Evolutionary conservation across 1,284 basidiomycete species (phyloP).

Genomic region (Peniophora sp.): DNA sequence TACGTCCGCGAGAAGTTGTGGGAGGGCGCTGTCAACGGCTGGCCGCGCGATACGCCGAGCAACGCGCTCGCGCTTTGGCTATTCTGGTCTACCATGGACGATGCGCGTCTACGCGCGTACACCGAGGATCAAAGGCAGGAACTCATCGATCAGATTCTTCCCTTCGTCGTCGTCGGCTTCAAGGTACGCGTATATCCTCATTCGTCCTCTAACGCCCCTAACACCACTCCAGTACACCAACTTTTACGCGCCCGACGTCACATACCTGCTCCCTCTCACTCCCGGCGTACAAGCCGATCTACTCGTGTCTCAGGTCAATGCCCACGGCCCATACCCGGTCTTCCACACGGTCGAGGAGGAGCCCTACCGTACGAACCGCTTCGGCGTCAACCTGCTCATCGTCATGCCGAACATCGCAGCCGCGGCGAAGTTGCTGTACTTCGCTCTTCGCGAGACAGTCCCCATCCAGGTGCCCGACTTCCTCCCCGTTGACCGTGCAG

Average conservation of each 20-base stretch:
- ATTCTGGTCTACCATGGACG: slow-evolving; percentile 50
- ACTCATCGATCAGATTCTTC: slow-evolving; percentile 44
- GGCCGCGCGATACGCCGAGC: slow-evolving; percentile 44
- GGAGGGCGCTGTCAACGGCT: slow-evolving; percentile 35
- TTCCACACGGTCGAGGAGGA: slow-evolving; percentile 33
- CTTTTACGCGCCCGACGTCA: slow-evolving; percentile 51
- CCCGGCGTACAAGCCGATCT: slow-evolving; percentile 13
- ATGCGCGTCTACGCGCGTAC: slow-evolving; percentile 32
- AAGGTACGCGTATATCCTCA: neutral
- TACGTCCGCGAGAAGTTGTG: slow-evolving; percentile 40
- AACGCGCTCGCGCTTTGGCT: slow-evolving; percentile 57
- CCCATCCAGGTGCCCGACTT: slow-evolving; percentile 36
- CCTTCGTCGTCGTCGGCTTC: slow-evolving; percentile 35
- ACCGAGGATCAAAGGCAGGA: slow-evolving; percentile 27
- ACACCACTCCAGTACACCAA: slow-evolving; percentile 37
- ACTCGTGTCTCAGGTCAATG: slow-evolving; percentile 35
- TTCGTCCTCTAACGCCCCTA: neutral
- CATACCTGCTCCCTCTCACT: slow-evolving; percentile 45
- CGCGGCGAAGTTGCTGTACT: slow-evolving; percentile 57
- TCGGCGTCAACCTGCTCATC: slow-evolving; percentile 29
- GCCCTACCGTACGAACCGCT: slow-evolving; percentile 27
- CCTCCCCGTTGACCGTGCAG: slow-evolving; percentile 38
- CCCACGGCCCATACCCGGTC: slow-evolving; percentile 48
- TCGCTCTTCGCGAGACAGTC: slow-evolving; percentile 43
- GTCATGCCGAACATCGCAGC: slow-evolving; percentile 41